Percentiles rank a stretch among this genome's conserved stretches.
These are phyloP conservation scores for Quercus tomentella DNA, from an alignment of 331 rosid species.

Conservation along the genomic window DNA sequence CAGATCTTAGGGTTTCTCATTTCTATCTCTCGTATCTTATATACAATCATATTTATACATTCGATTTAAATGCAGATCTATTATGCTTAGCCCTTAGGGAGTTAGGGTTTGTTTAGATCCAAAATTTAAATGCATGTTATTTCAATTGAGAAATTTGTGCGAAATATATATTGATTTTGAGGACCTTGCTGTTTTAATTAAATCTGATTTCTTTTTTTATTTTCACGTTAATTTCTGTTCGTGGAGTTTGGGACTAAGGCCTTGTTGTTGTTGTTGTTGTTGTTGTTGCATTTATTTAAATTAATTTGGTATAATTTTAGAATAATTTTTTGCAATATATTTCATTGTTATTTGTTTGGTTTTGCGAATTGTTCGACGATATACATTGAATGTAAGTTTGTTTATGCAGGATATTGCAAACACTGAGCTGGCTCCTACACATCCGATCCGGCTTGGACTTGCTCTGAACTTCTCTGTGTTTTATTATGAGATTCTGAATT, in stretches of 20 bases:
- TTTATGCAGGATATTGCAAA: constrained; percentile 79
- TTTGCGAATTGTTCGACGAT: neutral
- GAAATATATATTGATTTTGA: neutral
- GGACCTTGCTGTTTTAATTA: neutral
- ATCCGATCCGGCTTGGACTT: constrained; percentile 93
- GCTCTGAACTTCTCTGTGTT: constrained; percentile 94
- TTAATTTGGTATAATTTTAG: neutral
- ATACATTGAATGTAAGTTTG: neutral
- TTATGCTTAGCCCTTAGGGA: neutral
- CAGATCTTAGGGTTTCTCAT: neutral
- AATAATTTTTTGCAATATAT: neutral
- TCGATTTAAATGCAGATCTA: neutral
- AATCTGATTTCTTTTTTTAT: neutral
- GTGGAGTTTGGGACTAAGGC: neutral
- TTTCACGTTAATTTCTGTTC: neutral
- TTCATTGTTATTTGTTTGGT: neutral
- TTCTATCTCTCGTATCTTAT: neutral
- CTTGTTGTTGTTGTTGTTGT: neutral
- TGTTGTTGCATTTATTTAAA: neutral
- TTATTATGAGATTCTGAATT: constrained; percentile 87
- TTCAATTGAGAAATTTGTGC: neutral
- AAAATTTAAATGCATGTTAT: neutral
- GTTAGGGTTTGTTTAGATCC: neutral
- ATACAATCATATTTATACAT: neutral
- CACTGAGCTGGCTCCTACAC: constrained; percentile 86